phyloP scores from a whole-genome alignment of 768 basidiomycete genomes.

The Agaricus subrufescens region DNA sequence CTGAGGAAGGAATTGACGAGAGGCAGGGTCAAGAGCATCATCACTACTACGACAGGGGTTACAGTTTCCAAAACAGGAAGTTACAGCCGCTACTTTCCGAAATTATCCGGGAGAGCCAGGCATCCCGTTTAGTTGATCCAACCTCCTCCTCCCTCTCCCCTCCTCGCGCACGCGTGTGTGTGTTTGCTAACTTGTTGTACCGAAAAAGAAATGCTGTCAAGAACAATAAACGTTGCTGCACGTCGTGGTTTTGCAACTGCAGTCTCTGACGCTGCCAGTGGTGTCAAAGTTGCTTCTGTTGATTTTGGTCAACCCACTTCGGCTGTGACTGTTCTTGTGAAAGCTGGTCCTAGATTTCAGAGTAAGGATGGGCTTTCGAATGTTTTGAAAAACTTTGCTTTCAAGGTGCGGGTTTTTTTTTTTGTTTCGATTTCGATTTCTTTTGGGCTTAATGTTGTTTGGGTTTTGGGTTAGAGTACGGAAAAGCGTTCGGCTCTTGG shows the following conservation, averaged over 20 bases:
- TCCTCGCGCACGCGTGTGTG: conserved; percentile 14
- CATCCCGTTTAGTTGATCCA: background rate
- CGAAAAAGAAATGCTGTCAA: conserved; percentile 45
- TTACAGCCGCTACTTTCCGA: conserved; percentile 6
- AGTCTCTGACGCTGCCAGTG: conserved; percentile 56
- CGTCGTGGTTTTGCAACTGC: conserved; percentile 78
- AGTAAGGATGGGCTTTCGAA: conserved; percentile 87
- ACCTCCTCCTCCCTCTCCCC: conserved; percentile 3
- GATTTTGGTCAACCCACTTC: conserved; percentile 83
- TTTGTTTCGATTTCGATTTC: background rate
- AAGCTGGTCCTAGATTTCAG: conserved; percentile 90
- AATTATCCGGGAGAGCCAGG: conserved; percentile 3
- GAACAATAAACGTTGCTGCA: conserved; percentile 49
- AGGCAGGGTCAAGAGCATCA: background rate
- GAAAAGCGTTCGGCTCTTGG: conserved; percentile 82
- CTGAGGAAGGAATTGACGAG: too few relatives aligned
- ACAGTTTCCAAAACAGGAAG: background rate
- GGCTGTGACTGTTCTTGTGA: conserved; percentile 85
- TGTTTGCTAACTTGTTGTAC: background rate
- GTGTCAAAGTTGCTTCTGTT: conserved; percentile 81
- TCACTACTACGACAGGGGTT: background rate
- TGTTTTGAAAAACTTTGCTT: conserved; percentile 96
- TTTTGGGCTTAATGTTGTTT: background rate
- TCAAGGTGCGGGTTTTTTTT: conserved; percentile 68
- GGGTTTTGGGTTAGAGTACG: conserved; percentile 60